These are phyloP conservation scores for Penicillium crustosum DNA, from an alignment of 2,329 filamentous ascomycete species.

Conservation along the genomic window DNA sequence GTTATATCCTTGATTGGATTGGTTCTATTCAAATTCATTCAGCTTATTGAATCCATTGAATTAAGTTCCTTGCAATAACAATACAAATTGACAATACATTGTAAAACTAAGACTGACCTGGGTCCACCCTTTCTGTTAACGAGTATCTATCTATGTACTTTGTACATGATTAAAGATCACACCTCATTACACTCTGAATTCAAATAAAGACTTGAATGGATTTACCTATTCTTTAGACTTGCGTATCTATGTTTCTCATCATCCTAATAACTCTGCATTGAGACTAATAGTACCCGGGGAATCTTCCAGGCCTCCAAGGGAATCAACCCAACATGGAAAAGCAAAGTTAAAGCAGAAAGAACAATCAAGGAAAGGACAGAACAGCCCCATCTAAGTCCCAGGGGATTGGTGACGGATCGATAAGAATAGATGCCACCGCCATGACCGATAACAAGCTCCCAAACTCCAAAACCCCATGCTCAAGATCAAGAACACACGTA, in stretches of 20 bases:
- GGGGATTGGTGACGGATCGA: background rate
- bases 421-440: conserved; percentile 8
- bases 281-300: background rate
- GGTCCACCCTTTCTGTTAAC: conserved; percentile 2
- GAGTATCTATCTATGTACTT: background rate
- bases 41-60: background rate
- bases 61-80: background rate
- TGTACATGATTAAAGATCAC: background rate
- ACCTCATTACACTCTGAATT: background rate
- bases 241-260: background rate
- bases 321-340: background rate
- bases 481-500: conserved; percentile 1
- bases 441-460: background rate
- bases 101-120: background rate
- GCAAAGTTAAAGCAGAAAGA: background rate
- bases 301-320: background rate
- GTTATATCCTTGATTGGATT: background rate
- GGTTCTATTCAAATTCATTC: background rate
- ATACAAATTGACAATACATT: conserved; percentile 4
- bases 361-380: conserved; percentile 5
- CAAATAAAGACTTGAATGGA: background rate
- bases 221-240: background rate
- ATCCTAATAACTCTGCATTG: background rate
- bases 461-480: conserved; percentile 17
- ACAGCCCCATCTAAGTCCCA: background rate